These are phyloP conservation scores for Trichoderma cornu-damae DNA, from an alignment of 2,329 filamentous ascomycete species.

Conservation along the genomic window DNA sequence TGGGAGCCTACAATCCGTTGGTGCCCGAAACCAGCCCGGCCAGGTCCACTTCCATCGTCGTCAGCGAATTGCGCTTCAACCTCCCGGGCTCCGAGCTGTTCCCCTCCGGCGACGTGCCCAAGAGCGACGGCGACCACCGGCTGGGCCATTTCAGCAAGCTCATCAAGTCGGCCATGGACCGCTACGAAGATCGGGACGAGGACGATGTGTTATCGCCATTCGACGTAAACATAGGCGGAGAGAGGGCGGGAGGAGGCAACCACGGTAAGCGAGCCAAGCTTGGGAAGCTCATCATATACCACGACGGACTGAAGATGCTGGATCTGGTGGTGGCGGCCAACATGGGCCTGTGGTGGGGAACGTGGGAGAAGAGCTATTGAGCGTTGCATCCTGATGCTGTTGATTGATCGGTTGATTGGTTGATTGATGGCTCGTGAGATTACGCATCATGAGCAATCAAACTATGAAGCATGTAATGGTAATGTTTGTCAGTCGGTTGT, in stretches of 20 bases:
- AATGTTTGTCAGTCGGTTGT: no score
- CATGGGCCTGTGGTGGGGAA: slow-evolving; percentile 88
- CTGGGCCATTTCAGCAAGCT: slow-evolving; percentile 43
- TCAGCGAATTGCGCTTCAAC: slow-evolving; percentile 89
- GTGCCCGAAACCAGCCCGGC: slow-evolving; percentile 31
- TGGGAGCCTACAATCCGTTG: slow-evolving; percentile 41
- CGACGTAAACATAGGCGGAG: slow-evolving; percentile 71
- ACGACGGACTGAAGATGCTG: slow-evolving; percentile 91
- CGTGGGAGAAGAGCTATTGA: slow-evolving; percentile 60
- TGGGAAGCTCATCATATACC: slow-evolving; percentile 84
- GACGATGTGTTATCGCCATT: slow-evolving; percentile 42
- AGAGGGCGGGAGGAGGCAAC: slow-evolving; percentile 80
- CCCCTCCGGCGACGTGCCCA: slow-evolving; percentile 31
- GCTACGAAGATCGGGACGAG: slow-evolving; percentile 36
- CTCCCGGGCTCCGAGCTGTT: slow-evolving; percentile 59
- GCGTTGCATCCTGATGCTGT: background rate
- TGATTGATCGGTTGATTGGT: background rate
- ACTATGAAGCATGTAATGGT: background rate
- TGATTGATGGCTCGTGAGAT: background rate
- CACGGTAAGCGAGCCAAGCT: slow-evolving; percentile 84
- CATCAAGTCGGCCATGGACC: slow-evolving; percentile 29
- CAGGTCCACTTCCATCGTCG: slow-evolving; percentile 37
- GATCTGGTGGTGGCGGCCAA: slow-evolving; percentile 89
- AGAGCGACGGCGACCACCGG: slow-evolving; percentile 31
- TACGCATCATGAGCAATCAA: background rate